phyloP scores from a whole-genome alignment of 495 filamentous ascomycete species.

The Entonaema liquescens region DNA sequence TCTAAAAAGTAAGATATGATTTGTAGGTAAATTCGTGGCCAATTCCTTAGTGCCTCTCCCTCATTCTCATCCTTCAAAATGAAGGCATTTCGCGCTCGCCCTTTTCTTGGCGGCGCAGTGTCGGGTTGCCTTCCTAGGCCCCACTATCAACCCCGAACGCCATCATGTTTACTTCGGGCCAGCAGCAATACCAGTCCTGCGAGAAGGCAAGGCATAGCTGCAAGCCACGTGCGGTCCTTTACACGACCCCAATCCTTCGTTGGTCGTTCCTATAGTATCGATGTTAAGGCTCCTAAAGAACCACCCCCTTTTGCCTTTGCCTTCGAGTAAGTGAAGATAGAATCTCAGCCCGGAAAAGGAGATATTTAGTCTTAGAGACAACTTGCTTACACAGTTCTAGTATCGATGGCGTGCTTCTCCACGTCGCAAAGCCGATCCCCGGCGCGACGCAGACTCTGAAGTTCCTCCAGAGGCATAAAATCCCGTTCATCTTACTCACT shows the following conservation, averaged over 20 bases:
- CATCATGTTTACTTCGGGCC: slow-evolving; percentile 15
- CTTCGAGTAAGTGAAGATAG: slow-evolving; percentile 71
- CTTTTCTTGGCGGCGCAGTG: slow-evolving; percentile 8
- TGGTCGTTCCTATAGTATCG: slow-evolving; percentile 19
- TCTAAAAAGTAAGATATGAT: slow-evolving; percentile 27
- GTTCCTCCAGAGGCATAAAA: slow-evolving; percentile 72
- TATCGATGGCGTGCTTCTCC: slow-evolving; percentile 96
- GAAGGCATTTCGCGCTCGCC: slow-evolving; percentile 30
- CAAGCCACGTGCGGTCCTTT: neutral
- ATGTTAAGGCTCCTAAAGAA: slow-evolving; percentile 8
- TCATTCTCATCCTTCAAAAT: slow-evolving; percentile 18
- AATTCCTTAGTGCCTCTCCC: neutral
- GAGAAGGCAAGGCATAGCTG: slow-evolving; percentile 1
- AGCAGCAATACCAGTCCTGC: neutral
- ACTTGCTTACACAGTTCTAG: slow-evolving; percentile 53
- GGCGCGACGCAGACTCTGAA: slow-evolving; percentile 78
- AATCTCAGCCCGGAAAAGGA: neutral
- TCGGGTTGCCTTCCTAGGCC: slow-evolving; percentile 24
- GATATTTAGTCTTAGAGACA: neutral
- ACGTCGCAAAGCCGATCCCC: slow-evolving; percentile 80
- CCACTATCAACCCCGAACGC: slow-evolving; percentile 20
- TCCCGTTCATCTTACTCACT: slow-evolving; percentile 87
- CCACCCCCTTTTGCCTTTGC: slow-evolving; percentile 72
- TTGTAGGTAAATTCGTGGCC: slow-evolving; percentile 13
- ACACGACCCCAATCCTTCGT: neutral